A percentile compares a stretch with the other conserved stretches of the same genome.
phyloP scores from a whole-genome alignment of 2,329 filamentous ascomycete species.

The Mariannaea elegans region DNA sequence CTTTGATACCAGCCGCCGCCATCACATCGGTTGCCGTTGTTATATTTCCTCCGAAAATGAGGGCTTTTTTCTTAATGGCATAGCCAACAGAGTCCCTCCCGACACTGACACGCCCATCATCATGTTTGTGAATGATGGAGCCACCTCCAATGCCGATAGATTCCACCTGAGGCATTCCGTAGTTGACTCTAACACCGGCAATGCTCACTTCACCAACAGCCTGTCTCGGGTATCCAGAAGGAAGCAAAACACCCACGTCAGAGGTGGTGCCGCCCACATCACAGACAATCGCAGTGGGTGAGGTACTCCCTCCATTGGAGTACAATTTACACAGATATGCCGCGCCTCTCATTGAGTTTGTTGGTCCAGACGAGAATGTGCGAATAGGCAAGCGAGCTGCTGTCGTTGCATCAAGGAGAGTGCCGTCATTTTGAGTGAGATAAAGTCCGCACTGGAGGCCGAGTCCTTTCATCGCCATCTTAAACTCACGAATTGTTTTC shows the following conservation, averaged over 20 bases:
- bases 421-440: constrained; percentile 70
- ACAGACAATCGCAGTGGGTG: constrained; percentile 59
- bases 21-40: constrained; percentile 21
- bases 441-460: constrained; percentile 62
- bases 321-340: constrained; percentile 43
- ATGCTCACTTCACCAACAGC: constrained; percentile 10
- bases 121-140: neutral
- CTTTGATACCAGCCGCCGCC: neutral
- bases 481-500: constrained; percentile 63
- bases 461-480: constrained; percentile 57
- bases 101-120: neutral
- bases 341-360: constrained; percentile 68
- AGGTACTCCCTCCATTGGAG: neutral
- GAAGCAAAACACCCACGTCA: constrained; percentile 66
- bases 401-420: constrained; percentile 59
- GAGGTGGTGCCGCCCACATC: constrained; percentile 73
- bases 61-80: constrained; percentile 7
- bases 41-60: constrained; percentile 13
- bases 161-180: constrained; percentile 15
- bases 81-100: constrained; percentile 18
- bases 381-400: constrained; percentile 65
- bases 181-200: constrained; percentile 18
- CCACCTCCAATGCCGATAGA: constrained; percentile 27
- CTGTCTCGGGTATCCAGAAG: constrained; percentile 11
- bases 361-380: constrained; percentile 68